These are phyloP conservation scores for Yarrowia galli DNA, from an alignment of 1,139 yeast genomes.

Conservation along the genomic window DNA sequence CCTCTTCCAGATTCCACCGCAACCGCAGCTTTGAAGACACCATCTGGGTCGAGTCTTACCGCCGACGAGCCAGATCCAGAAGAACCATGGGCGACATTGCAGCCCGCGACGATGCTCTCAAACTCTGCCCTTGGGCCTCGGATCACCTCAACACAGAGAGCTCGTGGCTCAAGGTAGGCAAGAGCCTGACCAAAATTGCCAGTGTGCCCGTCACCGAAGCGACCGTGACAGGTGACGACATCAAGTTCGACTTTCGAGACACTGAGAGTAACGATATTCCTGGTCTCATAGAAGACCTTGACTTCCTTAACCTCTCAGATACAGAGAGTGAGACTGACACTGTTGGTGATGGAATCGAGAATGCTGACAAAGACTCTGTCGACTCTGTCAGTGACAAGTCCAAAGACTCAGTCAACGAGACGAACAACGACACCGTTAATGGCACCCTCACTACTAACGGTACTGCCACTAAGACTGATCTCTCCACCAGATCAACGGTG, in stretches of 20 bases:
- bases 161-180: background rate
- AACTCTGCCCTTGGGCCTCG: conserved; percentile 25
- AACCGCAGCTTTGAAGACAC: background rate
- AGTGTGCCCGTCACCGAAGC: background rate
- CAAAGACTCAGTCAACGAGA: background rate
- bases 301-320: background rate
- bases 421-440: background rate
- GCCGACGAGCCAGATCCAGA: background rate
- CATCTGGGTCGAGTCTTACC: background rate
- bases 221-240: background rate
- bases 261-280: background rate
- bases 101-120: background rate
- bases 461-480: background rate
- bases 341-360: background rate
- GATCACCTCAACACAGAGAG: background rate
- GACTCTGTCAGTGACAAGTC: too few species aligned
- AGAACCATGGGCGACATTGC: background rate
- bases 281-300: background rate
- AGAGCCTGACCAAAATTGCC: background rate
- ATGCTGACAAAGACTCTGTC: background rate
- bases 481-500: background rate
- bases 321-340: background rate
- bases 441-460: background rate
- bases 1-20: too few species aligned
- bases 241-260: conserved; percentile 9